Base-by-base conservation (phyloP, 2,329 filamentous ascomycete genomes). In the Sclerotinia minor region DNA sequence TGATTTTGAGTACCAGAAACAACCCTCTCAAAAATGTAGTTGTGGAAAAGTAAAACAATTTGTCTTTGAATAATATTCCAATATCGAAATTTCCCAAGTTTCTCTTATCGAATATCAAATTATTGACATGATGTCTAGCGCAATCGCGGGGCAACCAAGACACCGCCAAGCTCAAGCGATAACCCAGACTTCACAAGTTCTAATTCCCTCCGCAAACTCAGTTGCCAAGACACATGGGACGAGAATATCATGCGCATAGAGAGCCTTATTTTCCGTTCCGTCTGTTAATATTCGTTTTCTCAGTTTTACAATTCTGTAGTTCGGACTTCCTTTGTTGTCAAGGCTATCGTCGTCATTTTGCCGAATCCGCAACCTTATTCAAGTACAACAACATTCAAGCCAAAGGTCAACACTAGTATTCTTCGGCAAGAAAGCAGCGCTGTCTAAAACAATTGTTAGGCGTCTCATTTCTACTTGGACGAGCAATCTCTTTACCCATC, bases 141-240 rank as follows among this genome's bases (percentile, higher is more conserved):
- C 64, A 57, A 70, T 73, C 69, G 72, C 72, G 72, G 71, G 72
- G 71, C 70, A 71, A 67, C 60, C 35, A 50, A 66, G 47, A 49
- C 54, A 60, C 53, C 65, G 49, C 67, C 52, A 49, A 55, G 54
- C 60, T 64, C 60, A 71, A 71, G 70, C 67, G 65, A 71, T 38
- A 59, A 69, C 64, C 47, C 63, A 71, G 67, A 58, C 57, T 61
- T 63, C 53, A 67, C 65, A 69, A 65, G 57, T 69, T 67, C 61
- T 58, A 57, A 64, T 64, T 13, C 38, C 53, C 44, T 66, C 55
- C 54, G n/a, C 55, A 47, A 49, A 11, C n/a, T n/a, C 45, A 53
- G 17, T 38, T 50, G 21, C n/a, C n/a, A 60, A 41, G 41, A 49
- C 38, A 47, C 29, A 32, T 41, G 44, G 19, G 6, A 50, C 45